phyloP scores from a whole-genome alignment of 768 basidiomycete species.

The Kondoa malvinella region DNA sequence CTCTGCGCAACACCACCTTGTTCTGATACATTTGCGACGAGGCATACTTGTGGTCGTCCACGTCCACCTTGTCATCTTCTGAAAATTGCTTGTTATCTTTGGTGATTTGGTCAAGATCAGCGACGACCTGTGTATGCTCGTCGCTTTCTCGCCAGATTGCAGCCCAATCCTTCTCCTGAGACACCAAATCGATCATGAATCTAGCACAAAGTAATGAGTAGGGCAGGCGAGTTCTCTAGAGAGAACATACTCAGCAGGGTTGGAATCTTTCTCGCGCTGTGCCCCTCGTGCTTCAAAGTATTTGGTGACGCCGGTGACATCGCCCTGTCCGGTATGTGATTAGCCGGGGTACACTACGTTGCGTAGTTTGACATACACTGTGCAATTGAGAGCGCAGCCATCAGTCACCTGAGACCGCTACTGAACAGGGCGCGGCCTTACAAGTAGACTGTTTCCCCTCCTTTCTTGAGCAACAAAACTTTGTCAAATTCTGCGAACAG shows the following conservation, averaged over 20 bases:
- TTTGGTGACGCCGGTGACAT: slow-evolving; percentile 45
- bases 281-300: slow-evolving; percentile 62
- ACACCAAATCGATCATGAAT: slow-evolving; percentile 41
- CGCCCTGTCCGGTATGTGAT: slow-evolving; percentile 57
- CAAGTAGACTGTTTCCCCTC: slow-evolving; percentile 39
- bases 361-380: no score
- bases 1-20: slow-evolving; percentile 23
- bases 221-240: slow-evolving; percentile 26
- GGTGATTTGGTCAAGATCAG: slow-evolving; percentile 38
- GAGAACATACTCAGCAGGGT: slow-evolving; percentile 51
- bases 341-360: no score
- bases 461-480: slow-evolving; percentile 55
- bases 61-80: slow-evolving; percentile 21
- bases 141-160: slow-evolving; percentile 63
- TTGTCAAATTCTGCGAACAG: slow-evolving; percentile 34
- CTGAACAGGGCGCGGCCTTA: slow-evolving; percentile 47
- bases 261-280: slow-evolving; percentile 48
- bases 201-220: neutral
- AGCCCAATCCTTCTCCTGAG: slow-evolving; percentile 64
- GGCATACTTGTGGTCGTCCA: slow-evolving; percentile 23
- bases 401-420: slow-evolving; percentile 40
- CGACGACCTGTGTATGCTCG: slow-evolving; percentile 36
- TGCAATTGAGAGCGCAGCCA: no score
- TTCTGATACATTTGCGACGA: slow-evolving; percentile 15
- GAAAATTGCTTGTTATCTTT: slow-evolving; percentile 10